Evolutionary conservation across 108 stramenopile genomes (phyloP).

Genomic region (Cyclostephanos tholiformis): DNA sequence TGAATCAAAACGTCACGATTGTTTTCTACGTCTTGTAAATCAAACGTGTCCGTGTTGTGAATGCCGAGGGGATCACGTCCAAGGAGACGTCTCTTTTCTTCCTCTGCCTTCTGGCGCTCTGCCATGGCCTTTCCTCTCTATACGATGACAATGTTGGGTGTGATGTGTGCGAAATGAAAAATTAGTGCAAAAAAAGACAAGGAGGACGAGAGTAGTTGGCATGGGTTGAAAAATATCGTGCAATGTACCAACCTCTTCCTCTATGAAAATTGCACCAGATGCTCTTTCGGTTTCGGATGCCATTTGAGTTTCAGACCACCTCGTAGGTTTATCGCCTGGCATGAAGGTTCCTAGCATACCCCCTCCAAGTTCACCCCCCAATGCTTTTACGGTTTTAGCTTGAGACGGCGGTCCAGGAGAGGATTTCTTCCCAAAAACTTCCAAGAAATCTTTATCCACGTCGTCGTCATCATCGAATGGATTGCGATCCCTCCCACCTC

Average conservation of each 20-base stretch:
- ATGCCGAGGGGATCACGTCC: constrained; percentile 80
- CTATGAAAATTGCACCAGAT: constrained; percentile 41
- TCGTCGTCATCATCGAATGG: constrained; percentile 32
- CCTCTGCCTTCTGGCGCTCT: constrained; percentile 69
- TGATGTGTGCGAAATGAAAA: background rate
- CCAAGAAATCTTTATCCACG: constrained; percentile 47
- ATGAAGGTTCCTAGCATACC: background rate
- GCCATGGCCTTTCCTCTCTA: constrained; percentile 54
- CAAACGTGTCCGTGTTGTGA: constrained; percentile 52
- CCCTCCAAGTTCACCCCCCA: background rate
- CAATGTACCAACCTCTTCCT: constrained; percentile 46
- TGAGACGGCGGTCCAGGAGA: background rate
- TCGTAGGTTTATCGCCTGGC: constrained; percentile 24
- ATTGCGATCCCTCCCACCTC: constrained; percentile 34
- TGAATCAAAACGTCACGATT: constrained; percentile 61
- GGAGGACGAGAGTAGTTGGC: no score
- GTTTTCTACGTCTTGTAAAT: constrained; percentile 62
- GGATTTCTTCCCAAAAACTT: constrained; percentile 36
- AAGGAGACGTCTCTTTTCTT: constrained; percentile 67
- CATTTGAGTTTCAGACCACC: constrained; percentile 51
- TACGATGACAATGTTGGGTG: background rate
- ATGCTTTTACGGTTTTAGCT: background rate
- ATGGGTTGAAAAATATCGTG: no score
- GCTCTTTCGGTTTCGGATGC: constrained; percentile 39
- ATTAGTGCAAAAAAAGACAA: no score